Conservation (phyloP, 176 grass and related monocot genomes). For the Cenchrus purpureus region DNA sequence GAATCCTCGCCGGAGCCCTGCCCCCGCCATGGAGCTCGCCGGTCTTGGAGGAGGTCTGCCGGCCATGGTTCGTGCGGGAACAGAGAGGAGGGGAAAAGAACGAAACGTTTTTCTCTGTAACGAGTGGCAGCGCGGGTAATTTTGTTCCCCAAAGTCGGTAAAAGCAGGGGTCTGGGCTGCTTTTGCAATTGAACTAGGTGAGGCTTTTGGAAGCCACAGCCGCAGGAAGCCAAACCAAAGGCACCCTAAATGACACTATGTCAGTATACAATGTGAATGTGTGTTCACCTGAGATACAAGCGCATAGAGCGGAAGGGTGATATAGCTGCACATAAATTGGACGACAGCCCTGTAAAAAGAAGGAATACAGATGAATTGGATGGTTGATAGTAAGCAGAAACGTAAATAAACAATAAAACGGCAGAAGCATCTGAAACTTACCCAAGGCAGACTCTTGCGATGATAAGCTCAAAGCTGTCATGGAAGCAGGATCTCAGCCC, state of each 20-base stretch:
- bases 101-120: too few species aligned
- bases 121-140: too few species aligned
- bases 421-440: slow-evolving; percentile 27
- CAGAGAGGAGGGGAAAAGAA: too few species aligned
- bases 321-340: slow-evolving; percentile 82
- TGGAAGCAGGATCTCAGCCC: slow-evolving; percentile 77
- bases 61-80: too few species aligned
- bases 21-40: too few species aligned
- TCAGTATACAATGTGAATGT: not conserved
- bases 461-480: slow-evolving; percentile 47
- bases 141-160: too few species aligned
- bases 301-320: slow-evolving; percentile 90
- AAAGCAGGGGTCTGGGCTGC: too few species aligned
- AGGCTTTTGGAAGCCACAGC: too few species aligned
- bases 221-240: too few species aligned
- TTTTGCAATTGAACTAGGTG: too few species aligned
- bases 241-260: not conserved
- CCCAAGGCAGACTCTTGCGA: slow-evolving; percentile 82
- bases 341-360: slow-evolving; percentile 53
- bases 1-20: too few species aligned
- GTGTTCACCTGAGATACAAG: slow-evolving; percentile 84
- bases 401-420: not conserved
- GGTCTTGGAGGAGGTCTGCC: too few species aligned
- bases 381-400: not conserved
- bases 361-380: not conserved